These are phyloP conservation scores for Cyberlindnera galapagoensis DNA, from an alignment of 805 yeast species.

Conservation along the genomic window DNA sequence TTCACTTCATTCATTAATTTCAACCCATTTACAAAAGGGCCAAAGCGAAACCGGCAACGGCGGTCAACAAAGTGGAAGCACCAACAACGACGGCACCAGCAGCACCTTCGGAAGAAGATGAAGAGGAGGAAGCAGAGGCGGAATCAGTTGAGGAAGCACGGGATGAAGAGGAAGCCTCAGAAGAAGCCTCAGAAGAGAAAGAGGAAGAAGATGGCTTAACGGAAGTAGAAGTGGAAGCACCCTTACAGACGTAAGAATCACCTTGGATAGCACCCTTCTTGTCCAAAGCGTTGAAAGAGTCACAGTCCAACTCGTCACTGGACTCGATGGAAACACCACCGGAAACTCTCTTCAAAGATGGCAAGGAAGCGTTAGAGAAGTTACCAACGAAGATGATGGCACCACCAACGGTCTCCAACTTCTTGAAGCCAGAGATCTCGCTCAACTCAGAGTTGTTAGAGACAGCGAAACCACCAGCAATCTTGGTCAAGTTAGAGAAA, in stretches of 20 bases:
- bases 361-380: slow-evolving; percentile 74
- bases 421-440: slow-evolving; percentile 65
- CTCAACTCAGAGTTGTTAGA: slow-evolving; percentile 75
- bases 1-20: too few relatives aligned
- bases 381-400: slow-evolving; percentile 77
- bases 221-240: slow-evolving; percentile 48
- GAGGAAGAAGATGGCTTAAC: slow-evolving; percentile 28
- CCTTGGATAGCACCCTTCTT: slow-evolving; percentile 83
- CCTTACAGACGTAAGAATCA: slow-evolving; percentile 73
- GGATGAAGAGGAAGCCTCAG: slow-evolving; percentile 23
- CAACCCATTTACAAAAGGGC: slow-evolving; percentile 39
- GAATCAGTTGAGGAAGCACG: slow-evolving; percentile 14
- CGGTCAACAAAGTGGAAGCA: slow-evolving; percentile 44
- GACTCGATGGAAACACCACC: slow-evolving; percentile 91
- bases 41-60: slow-evolving; percentile 33
- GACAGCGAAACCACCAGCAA: slow-evolving; percentile 93
- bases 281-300: slow-evolving; percentile 64
- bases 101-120: slow-evolving; percentile 30
- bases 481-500: slow-evolving; percentile 59
- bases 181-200: slow-evolving; percentile 23
- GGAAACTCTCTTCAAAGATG: slow-evolving; percentile 65
- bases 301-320: slow-evolving; percentile 75
- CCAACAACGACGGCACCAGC: slow-evolving; percentile 36
- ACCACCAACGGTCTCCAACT: slow-evolving; percentile 75
- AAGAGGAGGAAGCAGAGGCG: slow-evolving; percentile 16